Base-by-base conservation (phyloP, 2,329 filamentous ascomycete species). In the Iodosphaeria phyllophila region DNA sequence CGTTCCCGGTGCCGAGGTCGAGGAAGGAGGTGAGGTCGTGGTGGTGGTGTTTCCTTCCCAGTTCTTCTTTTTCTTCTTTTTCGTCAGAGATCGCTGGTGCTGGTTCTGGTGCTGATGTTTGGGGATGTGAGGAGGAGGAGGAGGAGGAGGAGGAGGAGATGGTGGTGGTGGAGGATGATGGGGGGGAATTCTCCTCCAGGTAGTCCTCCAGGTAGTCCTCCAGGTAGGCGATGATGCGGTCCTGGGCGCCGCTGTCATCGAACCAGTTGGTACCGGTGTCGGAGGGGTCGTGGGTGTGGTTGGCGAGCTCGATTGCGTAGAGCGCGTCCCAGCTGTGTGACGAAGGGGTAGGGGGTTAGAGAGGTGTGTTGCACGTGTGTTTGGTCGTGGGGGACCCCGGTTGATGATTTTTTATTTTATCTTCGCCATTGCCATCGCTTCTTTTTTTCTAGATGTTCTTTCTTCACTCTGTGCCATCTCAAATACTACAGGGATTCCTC, bases 221-320 rank as follows among this genome's bases (percentile, higher is more conserved):
- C 44, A 92, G 63, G 45, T 75, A 83, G 7, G 56, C 48, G 13
- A 92, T 51, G 30, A 92, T 70, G 42, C 84, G 84, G 32, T 72
- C 60, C 42, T 92, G 80, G 32, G 89, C 89, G 42, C 76, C 71
- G 16, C 82, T 78, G 53, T 95, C 89, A 46, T 83, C 76, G 62
- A 98, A 98, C 89, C 89, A 98, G 39, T 89, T 72, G 16, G 83
- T 92, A 36, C 86, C 86, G 30, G 75, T 75, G 56, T 92, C 79
- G 28, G 64, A 51, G 7, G 78, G 69, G 51, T 91, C 70, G 32
- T 64, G 48, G 27, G 65, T 52, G 48, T 84, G 68, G 52, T 89
- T 86, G 31, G 54, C 46, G 26, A 82, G 58, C 48, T 89, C 76
- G 35, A 56, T 61, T 1, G 60, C 56, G 56, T 91, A 89, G 33